Evolutionary conservation across 805 yeast species (phyloP), one percentile per base, ranked within the genome.

Genomic region (Saccharomycopsis malanga): DNA sequence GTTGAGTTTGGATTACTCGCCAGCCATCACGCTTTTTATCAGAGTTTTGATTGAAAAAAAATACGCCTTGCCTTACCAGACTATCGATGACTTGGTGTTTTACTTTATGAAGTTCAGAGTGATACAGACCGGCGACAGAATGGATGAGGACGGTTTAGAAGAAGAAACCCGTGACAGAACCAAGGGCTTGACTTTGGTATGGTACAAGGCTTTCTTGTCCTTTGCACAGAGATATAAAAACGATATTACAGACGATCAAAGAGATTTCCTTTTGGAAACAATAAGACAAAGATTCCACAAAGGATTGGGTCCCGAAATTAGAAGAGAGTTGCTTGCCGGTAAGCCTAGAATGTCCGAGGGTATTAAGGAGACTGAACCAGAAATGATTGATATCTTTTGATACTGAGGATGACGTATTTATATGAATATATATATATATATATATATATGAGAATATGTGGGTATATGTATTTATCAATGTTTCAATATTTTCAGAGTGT

Each of bases 201-300:
- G 98, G 98, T 98, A 94, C 64, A 95, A 91, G 64, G 91, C 97
- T 2, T 84, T 93, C 61, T 72, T 93, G 48, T 83, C 93, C 1
- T 93, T 93, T 69, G 95, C 97, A 30, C 97, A 89, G 68, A 76
- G 96, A 54, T 93, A 93, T 63, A 93, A 91, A 65, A 91, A 93
- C 61, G 98, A 93, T 71, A 87, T 93, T 50, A 93, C 98, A n/a
- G 96, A 87, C 58, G 99, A 93, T 62, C 99, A 93, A 71, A 77
- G 96, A 62, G 98, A 93, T 58, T 87, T 91, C 65, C 69, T 93
- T 52, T 68, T 93, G 61, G 97, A 91, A 58, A 89, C 95, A 3
- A 77, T 88, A 17, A 82, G 95, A 67, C 89, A 83, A 61, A 83
- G 96, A 66, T 82, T 81, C 43, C 99, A 93, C 61, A 83, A 72